phyloP scores from a whole-genome alignment of 257 asterid genomes.

The Jasminum sambac region DNA sequence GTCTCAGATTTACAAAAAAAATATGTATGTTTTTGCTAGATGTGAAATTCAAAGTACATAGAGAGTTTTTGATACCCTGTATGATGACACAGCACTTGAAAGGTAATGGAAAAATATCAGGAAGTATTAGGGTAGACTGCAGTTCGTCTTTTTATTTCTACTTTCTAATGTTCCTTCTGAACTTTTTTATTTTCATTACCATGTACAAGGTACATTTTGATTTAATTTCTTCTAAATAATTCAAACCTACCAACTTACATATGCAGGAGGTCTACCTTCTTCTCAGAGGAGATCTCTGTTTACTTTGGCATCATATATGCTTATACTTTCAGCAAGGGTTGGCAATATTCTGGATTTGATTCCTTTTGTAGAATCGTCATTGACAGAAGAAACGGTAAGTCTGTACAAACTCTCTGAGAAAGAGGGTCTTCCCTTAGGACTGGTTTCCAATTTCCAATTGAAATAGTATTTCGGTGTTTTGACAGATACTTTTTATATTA shows the following conservation, averaged over 20 bases:
- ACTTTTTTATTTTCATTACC: not conserved
- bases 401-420: constrained; percentile 3
- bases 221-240: constrained; percentile 8
- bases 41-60: not conserved
- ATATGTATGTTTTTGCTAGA: not conserved
- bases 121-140: not conserved
- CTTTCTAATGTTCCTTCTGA: not conserved
- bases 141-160: not conserved
- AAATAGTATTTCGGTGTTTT: not conserved
- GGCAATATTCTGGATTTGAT: constrained; percentile 40
- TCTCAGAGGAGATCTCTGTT: constrained; percentile 50
- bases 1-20: not conserved
- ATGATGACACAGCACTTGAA: not conserved
- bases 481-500: not conserved
- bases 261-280: constrained; percentile 48
- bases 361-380: constrained; percentile 40
- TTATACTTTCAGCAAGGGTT: constrained; percentile 44
- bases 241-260: constrained; percentile 13
- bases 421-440: not conserved
- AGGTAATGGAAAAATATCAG: not conserved
- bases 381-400: constrained; percentile 46
- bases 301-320: constrained; percentile 54
- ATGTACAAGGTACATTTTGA: not conserved
- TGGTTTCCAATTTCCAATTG: not conserved
- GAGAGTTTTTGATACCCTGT: not conserved